These are phyloP conservation scores for Polygonum maritimum DNA, from an alignment of 148 eudicot species.

Conservation along the genomic window DNA sequence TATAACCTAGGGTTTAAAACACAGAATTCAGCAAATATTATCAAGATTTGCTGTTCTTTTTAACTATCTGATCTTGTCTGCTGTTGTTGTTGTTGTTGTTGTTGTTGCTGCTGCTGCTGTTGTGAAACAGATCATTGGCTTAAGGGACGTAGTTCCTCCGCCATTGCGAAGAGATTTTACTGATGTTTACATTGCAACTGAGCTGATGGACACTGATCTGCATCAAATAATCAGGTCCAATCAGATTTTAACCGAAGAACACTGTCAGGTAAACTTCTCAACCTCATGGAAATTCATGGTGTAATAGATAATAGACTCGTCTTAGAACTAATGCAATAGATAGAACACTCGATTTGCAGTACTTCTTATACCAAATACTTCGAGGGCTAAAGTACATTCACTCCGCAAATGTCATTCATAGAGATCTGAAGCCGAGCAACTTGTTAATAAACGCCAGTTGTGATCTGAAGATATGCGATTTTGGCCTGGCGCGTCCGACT, in stretches of 20 bases:
- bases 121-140: constrained; percentile 44
- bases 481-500: constrained; percentile 78
- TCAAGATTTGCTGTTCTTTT: not conserved
- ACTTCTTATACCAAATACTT: constrained; percentile 77
- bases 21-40: not conserved
- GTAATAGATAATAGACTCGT: not conserved
- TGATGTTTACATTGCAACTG: constrained; percentile 81
- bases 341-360: constrained; percentile 36
- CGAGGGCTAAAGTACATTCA: constrained; percentile 80
- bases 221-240: constrained; percentile 85
- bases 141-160: constrained; percentile 77
- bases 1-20: not conserved
- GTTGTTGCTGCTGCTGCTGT: not conserved
- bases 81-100: not conserved
- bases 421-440: constrained; percentile 86
- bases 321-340: not conserved
- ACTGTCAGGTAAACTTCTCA: constrained; percentile 54
- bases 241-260: constrained; percentile 79
- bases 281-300: not conserved
- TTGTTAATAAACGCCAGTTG: constrained; percentile 66
- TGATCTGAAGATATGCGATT: constrained; percentile 82
- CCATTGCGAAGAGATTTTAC: constrained; percentile 64
- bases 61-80: not conserved
- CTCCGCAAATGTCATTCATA: constrained; percentile 76
- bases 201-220: constrained; percentile 93